Evolutionary conservation across 148 eudicot genomes (phyloP), one percentile per base, ranked within the genome.

Genomic region (Vaccinium myrtillus): DNA sequence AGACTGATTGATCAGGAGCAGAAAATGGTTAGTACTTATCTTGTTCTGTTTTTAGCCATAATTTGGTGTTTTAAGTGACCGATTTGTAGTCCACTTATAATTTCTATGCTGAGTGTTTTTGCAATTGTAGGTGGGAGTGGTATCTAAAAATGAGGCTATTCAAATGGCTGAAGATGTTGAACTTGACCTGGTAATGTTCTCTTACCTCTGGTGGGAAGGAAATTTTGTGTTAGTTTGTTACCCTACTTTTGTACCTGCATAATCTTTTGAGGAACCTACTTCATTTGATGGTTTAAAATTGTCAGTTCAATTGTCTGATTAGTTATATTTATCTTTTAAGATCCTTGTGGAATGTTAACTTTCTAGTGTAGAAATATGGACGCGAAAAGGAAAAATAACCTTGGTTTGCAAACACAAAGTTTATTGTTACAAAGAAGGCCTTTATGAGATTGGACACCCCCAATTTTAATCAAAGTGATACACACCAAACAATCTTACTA

Each of bases 151-250:
- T 23, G 91, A 91, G 84, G 98, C 98, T 75, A 36, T 94, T 83
- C 92, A 87, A 88, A 93, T 90, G 91, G 97, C 98, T 71, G 93
- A 92, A 80, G 97, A 85, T 78, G 92, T 91, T 69, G 88, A 88
- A 84, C 95, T 96, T 89, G 95, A 94, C 87, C 83, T 96, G 94
- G 98, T 96, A 90, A 69, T 83, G 90, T 83, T n/a, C 75, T 32
- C 14, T 76, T 15, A 18, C 56, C 51, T 39, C 74, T 18, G 13
- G 25, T 54, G 80, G 58, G 16, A 67, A 23, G 76, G 5, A 43
- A n/a, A 19, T 77, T 67, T 69, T 69, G 16, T 27, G 18, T 67
- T 67, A 4, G 8, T 21, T n/a, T 58, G 46, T 43, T 2, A 70
- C 74, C 39, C 15, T 27, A 13, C 16, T 27, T 13, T 16, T 36